Evolutionary conservation across 2,329 filamentous ascomycete species (phyloP).

Genomic region (Malbranchea zuffiana): DNA sequence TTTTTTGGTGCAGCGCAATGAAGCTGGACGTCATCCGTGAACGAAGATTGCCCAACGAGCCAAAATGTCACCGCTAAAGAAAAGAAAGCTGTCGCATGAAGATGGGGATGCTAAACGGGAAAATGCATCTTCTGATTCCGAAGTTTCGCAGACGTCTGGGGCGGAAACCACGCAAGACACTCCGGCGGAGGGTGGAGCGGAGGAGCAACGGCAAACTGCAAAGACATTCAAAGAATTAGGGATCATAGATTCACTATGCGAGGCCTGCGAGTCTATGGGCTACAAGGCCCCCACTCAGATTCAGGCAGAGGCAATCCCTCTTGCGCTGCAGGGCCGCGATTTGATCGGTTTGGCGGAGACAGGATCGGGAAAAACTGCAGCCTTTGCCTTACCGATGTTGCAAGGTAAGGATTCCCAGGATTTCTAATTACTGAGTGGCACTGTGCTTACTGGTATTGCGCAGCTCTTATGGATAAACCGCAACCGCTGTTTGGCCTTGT

Average conservation of each 20-base stretch:
- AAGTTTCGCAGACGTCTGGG: slow-evolving; percentile 11
- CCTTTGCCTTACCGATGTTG: slow-evolving; percentile 85
- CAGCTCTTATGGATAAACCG: slow-evolving; percentile 72
- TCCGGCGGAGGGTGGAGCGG: neutral
- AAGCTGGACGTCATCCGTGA: too few species aligned
- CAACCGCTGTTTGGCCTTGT: slow-evolving; percentile 80
- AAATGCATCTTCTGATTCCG: slow-evolving; percentile 13
- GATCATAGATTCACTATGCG: slow-evolving; percentile 72
- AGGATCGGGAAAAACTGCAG: slow-evolving; percentile 89
- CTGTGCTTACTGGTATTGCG: slow-evolving; percentile 1
- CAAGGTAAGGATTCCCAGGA: slow-evolving; percentile 40
- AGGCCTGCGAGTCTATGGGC: slow-evolving; percentile 70
- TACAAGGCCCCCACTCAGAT: slow-evolving; percentile 86
- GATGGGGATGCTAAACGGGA: slow-evolving; percentile 16
- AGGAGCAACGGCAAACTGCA: slow-evolving; percentile 6
- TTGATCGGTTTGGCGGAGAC: slow-evolving; percentile 92
- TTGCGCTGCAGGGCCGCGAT: slow-evolving; percentile 69
- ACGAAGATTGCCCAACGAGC: too few species aligned
- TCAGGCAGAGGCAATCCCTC: slow-evolving; percentile 71
- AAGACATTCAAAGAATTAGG: slow-evolving; percentile 47
- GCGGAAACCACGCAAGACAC: slow-evolving; percentile 9
- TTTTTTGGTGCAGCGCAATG: too few species aligned
- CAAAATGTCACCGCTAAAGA: slow-evolving; percentile 32
- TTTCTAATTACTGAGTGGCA: neutral
- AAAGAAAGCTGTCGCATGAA: slow-evolving; percentile 29